phyloP scores from a whole-genome alignment of 352 stramenopile species.

The Detonula confervacea region DNA sequence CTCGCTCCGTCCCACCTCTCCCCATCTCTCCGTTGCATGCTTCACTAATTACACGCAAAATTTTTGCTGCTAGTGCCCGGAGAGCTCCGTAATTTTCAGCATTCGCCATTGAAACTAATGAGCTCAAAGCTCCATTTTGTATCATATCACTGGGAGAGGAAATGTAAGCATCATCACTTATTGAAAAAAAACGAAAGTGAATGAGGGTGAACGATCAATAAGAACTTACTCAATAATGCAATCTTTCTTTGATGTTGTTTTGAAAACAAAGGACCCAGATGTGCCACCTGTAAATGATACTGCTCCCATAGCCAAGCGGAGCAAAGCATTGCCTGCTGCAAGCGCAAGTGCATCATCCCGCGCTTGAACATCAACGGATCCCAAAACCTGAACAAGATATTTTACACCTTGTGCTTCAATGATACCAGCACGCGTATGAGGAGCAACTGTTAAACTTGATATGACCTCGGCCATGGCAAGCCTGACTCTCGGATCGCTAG shows the following conservation, averaged over 20 bases:
- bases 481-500: conserved; percentile 51
- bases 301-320: conserved; percentile 61
- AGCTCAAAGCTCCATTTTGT: conserved; percentile 62
- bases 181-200: not conserved
- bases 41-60: conserved; percentile 67
- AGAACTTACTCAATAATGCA: conserved; percentile 58
- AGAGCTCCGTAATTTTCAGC: conserved; percentile 49
- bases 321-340: conserved; percentile 58
- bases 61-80: conserved; percentile 62
- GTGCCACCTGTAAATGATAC: not conserved
- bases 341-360: conserved; percentile 49
- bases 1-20: conserved; percentile 37
- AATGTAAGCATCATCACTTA: not conserved
- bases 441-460: conserved; percentile 62
- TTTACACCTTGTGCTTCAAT: conserved; percentile 63
- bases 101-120: conserved; percentile 63
- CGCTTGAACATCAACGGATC: conserved; percentile 37
- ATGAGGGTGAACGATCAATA: not conserved
- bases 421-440: conserved; percentile 70
- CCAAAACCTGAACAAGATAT: conserved; percentile 68
- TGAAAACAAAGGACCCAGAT: not conserved
- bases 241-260: conserved; percentile 21
- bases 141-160: conserved; percentile 44
- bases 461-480: conserved; percentile 67
- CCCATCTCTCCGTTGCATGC: conserved; percentile 32